A percentile compares a stretch with the other conserved stretches of the same genome.
These are phyloP conservation scores for Phytopythium ostracodes DNA, from an alignment of 352 stramenopile species.

Conservation along the genomic window DNA sequence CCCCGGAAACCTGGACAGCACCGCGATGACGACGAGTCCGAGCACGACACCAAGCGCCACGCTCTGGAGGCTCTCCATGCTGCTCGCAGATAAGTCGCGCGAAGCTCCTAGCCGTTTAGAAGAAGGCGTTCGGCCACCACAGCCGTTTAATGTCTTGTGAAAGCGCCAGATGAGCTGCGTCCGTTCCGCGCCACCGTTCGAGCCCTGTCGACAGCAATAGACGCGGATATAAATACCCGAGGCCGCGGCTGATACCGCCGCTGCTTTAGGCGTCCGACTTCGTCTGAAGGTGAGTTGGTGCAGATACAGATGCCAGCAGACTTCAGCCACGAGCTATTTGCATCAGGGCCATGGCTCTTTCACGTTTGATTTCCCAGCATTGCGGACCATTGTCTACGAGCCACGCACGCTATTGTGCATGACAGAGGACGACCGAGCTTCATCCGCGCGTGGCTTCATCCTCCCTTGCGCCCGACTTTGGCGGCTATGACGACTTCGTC, in stretches of 20 bases:
- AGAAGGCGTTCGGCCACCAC: not conserved
- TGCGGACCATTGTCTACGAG: not conserved
- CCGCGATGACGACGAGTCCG: slow-evolving; percentile 35
- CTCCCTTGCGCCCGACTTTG: not conserved
- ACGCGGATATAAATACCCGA: not conserved
- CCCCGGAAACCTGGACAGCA: slow-evolving; percentile 45
- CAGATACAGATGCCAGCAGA: not conserved
- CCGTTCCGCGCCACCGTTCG: not conserved
- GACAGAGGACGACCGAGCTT: not conserved
- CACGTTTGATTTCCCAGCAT: not conserved
- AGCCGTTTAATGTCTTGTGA: not conserved
- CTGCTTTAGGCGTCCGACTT: not conserved
- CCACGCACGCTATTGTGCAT: not conserved
- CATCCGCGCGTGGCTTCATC: not conserved
- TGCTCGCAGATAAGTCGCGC: not conserved
- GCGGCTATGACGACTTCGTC: not conserved
- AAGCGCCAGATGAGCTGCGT: not conserved
- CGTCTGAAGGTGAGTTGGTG: not conserved
- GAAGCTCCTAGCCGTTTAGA: not conserved
- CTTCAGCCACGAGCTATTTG: slow-evolving; percentile 1
- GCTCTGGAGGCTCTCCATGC: slow-evolving; percentile 45
- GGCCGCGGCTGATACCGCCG: not conserved
- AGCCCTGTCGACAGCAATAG: not conserved
- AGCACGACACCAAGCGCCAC: slow-evolving; percentile 34
- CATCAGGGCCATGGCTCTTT: not conserved